phyloP scores from a whole-genome alignment of 1,284 basidiomycete genomes.

The Cystobasidium pallidum region DNA sequence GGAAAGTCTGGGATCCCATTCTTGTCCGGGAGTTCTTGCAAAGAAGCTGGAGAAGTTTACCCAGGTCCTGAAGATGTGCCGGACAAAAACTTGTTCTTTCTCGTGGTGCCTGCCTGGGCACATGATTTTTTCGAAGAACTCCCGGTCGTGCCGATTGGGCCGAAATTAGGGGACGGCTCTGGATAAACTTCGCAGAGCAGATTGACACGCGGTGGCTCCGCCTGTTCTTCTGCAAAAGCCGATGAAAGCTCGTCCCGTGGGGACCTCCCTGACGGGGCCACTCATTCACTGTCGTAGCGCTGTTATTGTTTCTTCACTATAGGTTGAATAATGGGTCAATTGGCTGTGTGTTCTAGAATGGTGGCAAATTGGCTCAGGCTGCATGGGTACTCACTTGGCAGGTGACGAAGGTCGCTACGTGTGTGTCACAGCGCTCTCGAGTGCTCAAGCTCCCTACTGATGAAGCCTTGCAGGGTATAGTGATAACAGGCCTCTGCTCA shows the following conservation, averaged over 20 bases:
- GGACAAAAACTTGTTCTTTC: background rate
- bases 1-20: slow-evolving; percentile 11
- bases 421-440: too few relatives aligned
- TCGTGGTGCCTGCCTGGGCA: background rate
- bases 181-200: background rate
- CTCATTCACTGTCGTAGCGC: background rate
- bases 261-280: background rate
- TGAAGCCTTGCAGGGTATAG: too few relatives aligned
- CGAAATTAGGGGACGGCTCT: background rate
- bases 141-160: background rate
- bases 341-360: too few relatives aligned
- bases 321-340: too few relatives aligned
- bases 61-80: slow-evolving; percentile 8
- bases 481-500: too few relatives aligned
- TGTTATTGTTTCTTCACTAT: background rate
- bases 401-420: too few relatives aligned
- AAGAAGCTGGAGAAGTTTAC: slow-evolving; percentile 5
- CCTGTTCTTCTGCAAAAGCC: background rate
- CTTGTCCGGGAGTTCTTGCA: background rate
- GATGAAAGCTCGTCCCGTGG: background rate
- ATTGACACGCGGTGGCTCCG: slow-evolving; percentile 1
- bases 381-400: too few relatives aligned
- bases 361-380: too few relatives aligned
- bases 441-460: too few relatives aligned
- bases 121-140: slow-evolving; percentile 14